phyloP scores from a whole-genome alignment of 352 stramenopile species.

The Thalassiosira oceanica region DNA sequence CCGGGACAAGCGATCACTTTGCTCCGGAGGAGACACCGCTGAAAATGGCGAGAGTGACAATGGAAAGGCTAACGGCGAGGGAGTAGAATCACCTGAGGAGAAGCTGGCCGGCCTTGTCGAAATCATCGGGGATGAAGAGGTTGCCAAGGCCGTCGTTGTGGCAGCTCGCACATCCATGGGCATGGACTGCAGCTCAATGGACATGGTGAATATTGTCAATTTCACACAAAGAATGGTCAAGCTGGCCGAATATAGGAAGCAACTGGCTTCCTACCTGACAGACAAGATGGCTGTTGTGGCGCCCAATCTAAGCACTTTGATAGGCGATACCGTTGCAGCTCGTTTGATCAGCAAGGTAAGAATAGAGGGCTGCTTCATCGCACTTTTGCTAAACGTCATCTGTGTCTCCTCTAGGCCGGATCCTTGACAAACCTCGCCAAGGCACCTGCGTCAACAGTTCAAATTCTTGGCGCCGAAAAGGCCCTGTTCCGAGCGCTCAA shows the following conservation, averaged over 20 bases:
- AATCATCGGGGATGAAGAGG: slow-evolving; percentile 84
- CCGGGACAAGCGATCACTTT: slow-evolving; percentile 85
- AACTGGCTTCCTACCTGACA: slow-evolving; percentile 99
- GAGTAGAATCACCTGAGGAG: no score
- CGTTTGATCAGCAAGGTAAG: no score
- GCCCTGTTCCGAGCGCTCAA: slow-evolving; percentile 99
- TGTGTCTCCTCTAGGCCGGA: slow-evolving; percentile 98
- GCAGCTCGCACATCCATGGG: slow-evolving; percentile 99
- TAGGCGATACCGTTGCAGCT: slow-evolving; percentile 98
- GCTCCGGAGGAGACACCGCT: slow-evolving; percentile 19
- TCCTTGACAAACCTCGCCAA: slow-evolving; percentile 99
- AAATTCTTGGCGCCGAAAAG: slow-evolving; percentile 99
- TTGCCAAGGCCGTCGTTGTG: slow-evolving; percentile 94
- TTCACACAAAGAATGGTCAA: slow-evolving; percentile 84
- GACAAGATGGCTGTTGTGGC: slow-evolving; percentile 99
- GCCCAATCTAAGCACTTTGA: slow-evolving; percentile 99
- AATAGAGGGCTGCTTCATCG: no score
- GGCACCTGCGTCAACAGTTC: slow-evolving; percentile 97
- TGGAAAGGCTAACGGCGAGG: no score
- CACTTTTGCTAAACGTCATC: no score
- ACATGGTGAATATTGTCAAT: slow-evolving; percentile 95
- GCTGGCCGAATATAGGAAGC: slow-evolving; percentile 89
- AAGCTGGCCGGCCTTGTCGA: no score
- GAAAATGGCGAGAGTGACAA: slow-evolving; percentile 39
- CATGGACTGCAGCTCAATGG: slow-evolving; percentile 98